Percentiles rank a stretch among this genome's conserved stretches.
Evolutionary conservation across 495 filamentous ascomycete species (phyloP).

Genomic region (Aspergillus olivimuriae): DNA sequence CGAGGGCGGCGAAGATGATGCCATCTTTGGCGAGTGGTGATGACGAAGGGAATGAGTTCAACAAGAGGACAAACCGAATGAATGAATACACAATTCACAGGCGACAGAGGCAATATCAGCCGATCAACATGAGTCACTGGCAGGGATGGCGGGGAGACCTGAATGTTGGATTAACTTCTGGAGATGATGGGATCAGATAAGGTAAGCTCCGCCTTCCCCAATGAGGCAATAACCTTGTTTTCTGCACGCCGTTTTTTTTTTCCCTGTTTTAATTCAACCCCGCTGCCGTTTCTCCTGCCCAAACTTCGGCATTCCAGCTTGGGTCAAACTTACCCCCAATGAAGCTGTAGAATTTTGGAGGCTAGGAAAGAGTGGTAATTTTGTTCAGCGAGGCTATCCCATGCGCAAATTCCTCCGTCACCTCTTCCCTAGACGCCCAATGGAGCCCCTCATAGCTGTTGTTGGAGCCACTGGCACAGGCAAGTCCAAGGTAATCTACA

Average conservation of each 20-base stretch:
- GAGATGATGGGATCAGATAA: conserved; percentile 4
- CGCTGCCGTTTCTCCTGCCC: neutral
- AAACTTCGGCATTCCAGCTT: too few relatives aligned
- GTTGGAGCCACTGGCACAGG: conserved; percentile 93
- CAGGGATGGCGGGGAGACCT: too few relatives aligned
- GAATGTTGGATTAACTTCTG: too few relatives aligned
- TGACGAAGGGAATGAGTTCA: neutral
- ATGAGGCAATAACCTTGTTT: neutral
- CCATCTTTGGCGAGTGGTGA: conserved; percentile 5
- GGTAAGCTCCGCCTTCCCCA: conserved; percentile 5
- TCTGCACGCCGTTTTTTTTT: too few relatives aligned
- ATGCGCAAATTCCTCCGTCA: conserved; percentile 9
- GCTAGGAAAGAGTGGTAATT: conserved; percentile 9
- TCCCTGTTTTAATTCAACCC: neutral
- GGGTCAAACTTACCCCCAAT: too few relatives aligned
- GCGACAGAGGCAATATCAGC: too few relatives aligned
- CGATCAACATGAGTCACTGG: too few relatives aligned
- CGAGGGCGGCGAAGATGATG: conserved; percentile 34
- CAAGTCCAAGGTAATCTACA: conserved; percentile 77
- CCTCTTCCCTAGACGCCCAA: conserved; percentile 16
- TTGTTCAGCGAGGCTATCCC: neutral
- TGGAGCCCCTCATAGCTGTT: conserved; percentile 69
- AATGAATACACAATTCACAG: too few relatives aligned
- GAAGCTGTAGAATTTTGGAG: too few relatives aligned
- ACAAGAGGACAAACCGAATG: too few relatives aligned